These are phyloP conservation scores for Cutaneotrichosporon sp. DNA, from an alignment of 1,284 basidiomycete genomes.

Conservation along the genomic window DNA sequence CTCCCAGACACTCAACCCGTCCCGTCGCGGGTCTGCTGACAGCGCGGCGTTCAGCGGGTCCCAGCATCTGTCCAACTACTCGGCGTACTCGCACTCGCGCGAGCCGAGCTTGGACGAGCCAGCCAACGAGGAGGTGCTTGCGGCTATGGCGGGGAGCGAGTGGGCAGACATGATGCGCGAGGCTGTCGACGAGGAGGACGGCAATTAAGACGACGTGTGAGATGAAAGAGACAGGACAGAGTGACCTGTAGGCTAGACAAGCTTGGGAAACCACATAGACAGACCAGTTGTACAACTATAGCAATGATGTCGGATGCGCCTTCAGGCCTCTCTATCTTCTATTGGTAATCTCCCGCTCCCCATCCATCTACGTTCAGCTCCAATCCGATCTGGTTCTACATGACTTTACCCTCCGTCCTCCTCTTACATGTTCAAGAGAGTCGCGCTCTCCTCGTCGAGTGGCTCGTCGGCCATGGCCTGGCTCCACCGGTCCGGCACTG, in stretches of 20 bases:
- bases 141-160: conserved; percentile 39
- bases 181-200: conserved; percentile 36
- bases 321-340: neutral
- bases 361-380: neutral
- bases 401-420: neutral
- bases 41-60: neutral
- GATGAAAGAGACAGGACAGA: neutral
- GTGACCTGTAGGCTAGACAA: neutral
- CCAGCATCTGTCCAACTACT: conserved; percentile 6
- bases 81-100: conserved; percentile 3
- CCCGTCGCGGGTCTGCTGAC: conserved; percentile 1
- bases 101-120: conserved; percentile 18
- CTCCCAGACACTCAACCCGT: neutral
- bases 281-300: conserved; percentile 4
- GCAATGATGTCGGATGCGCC: neutral
- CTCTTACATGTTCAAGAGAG: conserved; percentile 11
- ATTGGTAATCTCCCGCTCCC: neutral
- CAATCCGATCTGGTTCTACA: neutral
- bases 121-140: conserved; percentile 30
- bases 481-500: conserved; percentile 52
- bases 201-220: neutral
- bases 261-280: neutral
- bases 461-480: conserved; percentile 12
- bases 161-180: conserved; percentile 54
- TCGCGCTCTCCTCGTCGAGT: conserved; percentile 14